These are phyloP conservation scores for Neonothopanus nambi DNA, from an alignment of 1,284 basidiomycete species.

Conservation along the genomic window DNA sequence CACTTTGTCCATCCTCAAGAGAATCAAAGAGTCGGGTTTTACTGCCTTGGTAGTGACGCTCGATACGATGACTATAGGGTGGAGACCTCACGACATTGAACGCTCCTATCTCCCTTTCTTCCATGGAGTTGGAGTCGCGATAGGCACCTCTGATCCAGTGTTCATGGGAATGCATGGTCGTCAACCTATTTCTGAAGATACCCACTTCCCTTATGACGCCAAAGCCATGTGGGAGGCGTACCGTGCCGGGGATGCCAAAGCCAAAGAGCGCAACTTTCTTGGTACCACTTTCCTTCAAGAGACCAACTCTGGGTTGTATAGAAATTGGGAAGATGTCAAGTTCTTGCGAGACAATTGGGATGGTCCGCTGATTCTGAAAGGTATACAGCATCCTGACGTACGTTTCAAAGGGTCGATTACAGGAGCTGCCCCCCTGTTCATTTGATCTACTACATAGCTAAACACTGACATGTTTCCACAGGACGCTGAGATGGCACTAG, in stretches of 20 bases:
- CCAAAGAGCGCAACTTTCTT: slow-evolving; percentile 39
- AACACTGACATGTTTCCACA: slow-evolving; percentile 27
- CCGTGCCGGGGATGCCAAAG: slow-evolving; percentile 46
- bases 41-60: slow-evolving; percentile 69
- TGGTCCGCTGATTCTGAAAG: slow-evolving; percentile 69
- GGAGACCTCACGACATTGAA: slow-evolving; percentile 68
- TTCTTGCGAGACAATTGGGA: slow-evolving; percentile 69
- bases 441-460: too few relatives aligned
- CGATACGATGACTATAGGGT: slow-evolving; percentile 66
- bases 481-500: slow-evolving; percentile 71
- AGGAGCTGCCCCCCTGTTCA: too few relatives aligned
- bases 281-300: slow-evolving; percentile 59
- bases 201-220: slow-evolving; percentile 61
- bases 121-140: slow-evolving; percentile 59
- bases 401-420: too few relatives aligned
- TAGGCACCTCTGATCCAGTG: slow-evolving; percentile 67
- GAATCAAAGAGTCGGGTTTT: slow-evolving; percentile 68
- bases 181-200: slow-evolving; percentile 40
- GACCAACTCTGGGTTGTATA: slow-evolving; percentile 56
- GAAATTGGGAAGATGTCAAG: slow-evolving; percentile 64
- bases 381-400: slow-evolving; percentile 58
- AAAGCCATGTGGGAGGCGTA: slow-evolving; percentile 39
- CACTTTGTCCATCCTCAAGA: slow-evolving; percentile 61
- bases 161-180: slow-evolving; percentile 59
- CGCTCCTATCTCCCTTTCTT: slow-evolving; percentile 61